Evolutionary conservation across 192 early-diverging fungal genomes (phyloP).

Genomic region (Podila horticola): DNA sequence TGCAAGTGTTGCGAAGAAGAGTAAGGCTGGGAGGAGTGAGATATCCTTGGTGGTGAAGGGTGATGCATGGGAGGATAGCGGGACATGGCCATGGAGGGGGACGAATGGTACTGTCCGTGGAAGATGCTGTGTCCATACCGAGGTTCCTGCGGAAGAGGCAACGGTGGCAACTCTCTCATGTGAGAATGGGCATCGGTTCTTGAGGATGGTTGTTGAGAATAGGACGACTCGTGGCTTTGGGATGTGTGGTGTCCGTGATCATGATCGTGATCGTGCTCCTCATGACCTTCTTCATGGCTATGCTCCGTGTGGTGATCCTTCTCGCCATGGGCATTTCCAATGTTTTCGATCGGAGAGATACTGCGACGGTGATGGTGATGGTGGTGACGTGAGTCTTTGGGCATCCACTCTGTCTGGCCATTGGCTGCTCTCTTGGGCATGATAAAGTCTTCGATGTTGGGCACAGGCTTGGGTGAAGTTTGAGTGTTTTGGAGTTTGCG

Average conservation of each 20-base stretch:
- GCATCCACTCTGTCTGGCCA: constrained; percentile 40
- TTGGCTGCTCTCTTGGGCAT: constrained; percentile 53
- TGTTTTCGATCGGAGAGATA: constrained; percentile 40
- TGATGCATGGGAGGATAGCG: constrained; percentile 19
- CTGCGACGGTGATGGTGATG: constrained; percentile 8
- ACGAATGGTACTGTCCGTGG: constrained; percentile 33
- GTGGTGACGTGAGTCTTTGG: constrained; percentile 1
- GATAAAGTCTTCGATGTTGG: constrained; percentile 65
- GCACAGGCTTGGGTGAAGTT: constrained; percentile 15
- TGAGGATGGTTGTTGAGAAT: constrained; percentile 3
- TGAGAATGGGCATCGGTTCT: background rate
- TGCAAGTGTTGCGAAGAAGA: constrained; percentile 3
- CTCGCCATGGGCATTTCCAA: constrained; percentile 9
- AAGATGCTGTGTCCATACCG: constrained; percentile 1
- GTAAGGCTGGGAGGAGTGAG: background rate
- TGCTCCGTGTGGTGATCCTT: background rate
- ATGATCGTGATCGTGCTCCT: constrained; percentile 1
- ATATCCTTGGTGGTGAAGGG: constrained; percentile 5
- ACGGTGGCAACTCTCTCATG: background rate
- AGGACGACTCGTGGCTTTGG: constrained; percentile 9
- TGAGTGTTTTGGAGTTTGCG: constrained; percentile 11
- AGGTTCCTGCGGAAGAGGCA: constrained; percentile 1
- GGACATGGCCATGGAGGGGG: constrained; percentile 39
- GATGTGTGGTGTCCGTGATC: constrained; percentile 3
- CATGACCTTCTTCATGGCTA: constrained; percentile 5